Evolutionary conservation across 345 rosid species (phyloP), one percentile per base, ranked within the genome.

Genomic region (Syzygium jambos): DNA sequence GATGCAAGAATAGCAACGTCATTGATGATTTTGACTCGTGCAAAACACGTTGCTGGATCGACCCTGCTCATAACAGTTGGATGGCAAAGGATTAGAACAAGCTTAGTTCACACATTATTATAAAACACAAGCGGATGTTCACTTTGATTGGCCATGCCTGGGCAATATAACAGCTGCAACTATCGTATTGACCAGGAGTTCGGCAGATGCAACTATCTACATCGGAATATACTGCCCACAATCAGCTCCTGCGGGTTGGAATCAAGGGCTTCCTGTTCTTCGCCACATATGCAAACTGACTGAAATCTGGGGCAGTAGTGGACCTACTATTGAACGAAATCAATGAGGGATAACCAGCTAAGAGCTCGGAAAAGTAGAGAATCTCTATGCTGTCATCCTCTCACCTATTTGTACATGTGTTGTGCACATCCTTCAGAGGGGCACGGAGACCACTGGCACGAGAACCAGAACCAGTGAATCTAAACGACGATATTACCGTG

Each of bases 391-490:
- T 73, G 11, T 73, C 80, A 38, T 73, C 80, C 21, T 56, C 73
- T 88, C 90, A 96, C 99, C 98, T 91, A 56, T 87, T 91, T 84
- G 87, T 89, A 86, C 87, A 86, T 85, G 91, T 90, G 86, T 92
- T 95, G 85, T 80, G 90, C 86, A 96, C 86, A 86, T 95, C 95
- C 91, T 92, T 98, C 19, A 96, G 87, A 88, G 98, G 99, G 54
- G 98, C 95, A 59, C 96, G 97, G 21, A 98, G 98, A 89, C 99
- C 98, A 30, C 99, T 98, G 80, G 96, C 99, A 86, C 96, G 97
- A 87, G 98, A 94, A 88, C 98, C 98, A 68, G 95, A 86, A 63
- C 94, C 90, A 17, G 93, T 90, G 89, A 86, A 94, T 85, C 91
- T 90, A 87, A 94, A 95, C 49, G 98, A 94, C 34, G 96, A 94